Percentiles rank a stretch among this genome's conserved stretches.
Conservation (phyloP, 495 filamentous ascomycete species). For the Podospora anserina region DNA sequence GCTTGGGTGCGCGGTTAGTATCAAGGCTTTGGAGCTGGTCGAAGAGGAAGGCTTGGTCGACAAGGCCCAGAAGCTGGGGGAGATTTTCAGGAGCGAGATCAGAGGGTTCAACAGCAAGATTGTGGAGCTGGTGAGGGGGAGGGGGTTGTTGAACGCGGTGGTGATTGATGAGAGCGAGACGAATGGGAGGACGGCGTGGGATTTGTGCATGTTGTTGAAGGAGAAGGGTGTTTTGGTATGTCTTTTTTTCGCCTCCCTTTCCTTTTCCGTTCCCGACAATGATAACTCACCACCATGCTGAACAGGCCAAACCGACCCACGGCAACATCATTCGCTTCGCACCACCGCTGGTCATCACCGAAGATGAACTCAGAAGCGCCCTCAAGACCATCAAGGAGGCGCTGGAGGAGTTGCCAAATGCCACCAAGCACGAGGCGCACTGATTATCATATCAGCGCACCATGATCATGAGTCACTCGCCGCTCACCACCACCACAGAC, state of each 20-base stretch:
- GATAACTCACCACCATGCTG: background rate
- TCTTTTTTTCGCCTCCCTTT: slow-evolving; percentile 3
- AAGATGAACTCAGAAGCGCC: slow-evolving; percentile 77
- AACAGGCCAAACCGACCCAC: slow-evolving; percentile 94
- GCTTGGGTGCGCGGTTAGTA: slow-evolving; percentile 92
- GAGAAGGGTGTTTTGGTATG: slow-evolving; percentile 88
- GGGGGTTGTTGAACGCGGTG: slow-evolving; percentile 93
- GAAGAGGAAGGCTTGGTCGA: slow-evolving; percentile 86
- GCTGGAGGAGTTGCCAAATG: slow-evolving; percentile 57
- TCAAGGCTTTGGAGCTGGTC: slow-evolving; percentile 91
- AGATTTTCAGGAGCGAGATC: slow-evolving; percentile 79
- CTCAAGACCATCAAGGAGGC: slow-evolving; percentile 73
- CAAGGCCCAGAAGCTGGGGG: slow-evolving; percentile 73
- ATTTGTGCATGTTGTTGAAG: slow-evolving; percentile 93
- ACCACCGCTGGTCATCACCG: slow-evolving; percentile 80
- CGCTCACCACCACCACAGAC: background rate
- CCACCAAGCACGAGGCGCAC: slow-evolving; percentile 29
- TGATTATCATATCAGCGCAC: slow-evolving; percentile 8
- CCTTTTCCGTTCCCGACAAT: background rate
- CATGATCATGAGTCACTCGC: background rate
- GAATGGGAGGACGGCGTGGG: slow-evolving; percentile 88
- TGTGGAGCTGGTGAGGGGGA: slow-evolving; percentile 81
- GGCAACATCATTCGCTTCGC: slow-evolving; percentile 96
- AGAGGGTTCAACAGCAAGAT: slow-evolving; percentile 66
- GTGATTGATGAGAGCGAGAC: slow-evolving; percentile 88